Evolutionary conservation across 208 protist species (phyloP), one percentile per base, ranked within the genome.

Genomic region (Wallacemonas collosoma): DNA sequence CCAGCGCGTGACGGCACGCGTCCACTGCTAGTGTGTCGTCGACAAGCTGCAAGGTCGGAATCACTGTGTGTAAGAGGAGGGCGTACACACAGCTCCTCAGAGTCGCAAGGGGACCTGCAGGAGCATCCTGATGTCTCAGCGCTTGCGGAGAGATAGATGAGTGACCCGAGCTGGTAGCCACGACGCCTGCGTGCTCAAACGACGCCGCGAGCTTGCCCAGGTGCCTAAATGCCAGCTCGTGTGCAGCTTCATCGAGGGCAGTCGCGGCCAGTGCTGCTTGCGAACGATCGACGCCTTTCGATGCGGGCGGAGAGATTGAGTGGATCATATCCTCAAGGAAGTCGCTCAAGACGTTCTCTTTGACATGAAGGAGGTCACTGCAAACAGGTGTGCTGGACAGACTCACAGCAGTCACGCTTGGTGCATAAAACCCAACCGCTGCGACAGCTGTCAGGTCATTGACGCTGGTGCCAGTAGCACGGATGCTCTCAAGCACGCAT

Each of bases 21-120:
- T 64, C 65, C 7, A 78, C 71, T 47, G 55, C n/a, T 12, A 83
- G 39, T 36, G 35, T 65, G 15, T 47, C 80, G 60, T 88, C 82
- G 2, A 85, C 5, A 5, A 75, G 43, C 11, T 12, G 36, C 43
- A 88, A 56, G 5, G 71, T 61, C 26, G 81, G 87, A 44, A 86
- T 66, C 1, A 89, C 74, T 43, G 82, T 77, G 7, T 75, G 73
- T 8, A 91, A n/a, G 36, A 89, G 72, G 12, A 82, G 50, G 2
- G 79, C 84, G 61, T 86, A 89, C 17, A 89, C 39, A 44, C 76
- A 74, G 35, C 71, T 17, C 0, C 47, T 17, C 36, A 77, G 14
- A 12, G 74, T n/a, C 4, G 53, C 39, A 9, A 72, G 38, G 65
- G 65, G 55, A 77, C 71, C 63, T 72, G 35, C 9, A 5, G 72